Percentiles rank a stretch among this genome's conserved stretches.
phyloP scores from a whole-genome alignment of 306 rosid genomes.

The Vigna hirtella region DNA sequence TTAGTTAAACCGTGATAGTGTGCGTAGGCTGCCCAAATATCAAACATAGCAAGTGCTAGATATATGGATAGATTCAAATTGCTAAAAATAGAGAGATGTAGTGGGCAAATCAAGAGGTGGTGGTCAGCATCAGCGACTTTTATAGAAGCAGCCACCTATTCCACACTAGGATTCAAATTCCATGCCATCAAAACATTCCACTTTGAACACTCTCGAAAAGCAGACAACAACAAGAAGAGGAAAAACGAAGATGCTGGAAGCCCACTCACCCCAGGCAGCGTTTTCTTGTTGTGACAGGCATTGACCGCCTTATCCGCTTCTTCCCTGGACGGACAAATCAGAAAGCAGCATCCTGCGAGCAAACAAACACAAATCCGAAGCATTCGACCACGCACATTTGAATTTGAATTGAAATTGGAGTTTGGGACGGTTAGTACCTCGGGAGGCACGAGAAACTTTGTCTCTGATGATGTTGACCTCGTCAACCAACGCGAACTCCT shows the following conservation, averaged over 20 bases:
- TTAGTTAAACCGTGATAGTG: neutral
- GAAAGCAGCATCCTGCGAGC: constrained; percentile 83
- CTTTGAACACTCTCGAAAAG: neutral
- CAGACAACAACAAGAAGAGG: neutral
- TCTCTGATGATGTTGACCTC: constrained; percentile 99
- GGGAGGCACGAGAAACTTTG: constrained; percentile 84
- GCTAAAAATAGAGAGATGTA: constrained; percentile 31
- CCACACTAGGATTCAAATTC: neutral
- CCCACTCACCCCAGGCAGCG: constrained; percentile 74
- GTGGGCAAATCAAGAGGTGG: constrained; percentile 29
- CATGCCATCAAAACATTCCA: neutral
- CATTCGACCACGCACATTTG: constrained; percentile 34
- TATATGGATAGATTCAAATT: constrained; percentile 7
- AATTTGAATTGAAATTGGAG: neutral
- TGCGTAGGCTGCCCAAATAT: neutral
- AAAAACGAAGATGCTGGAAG: neutral
- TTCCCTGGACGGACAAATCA: constrained; percentile 88
- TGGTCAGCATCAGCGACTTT: constrained; percentile 33
- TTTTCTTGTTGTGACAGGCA: constrained; percentile 94
- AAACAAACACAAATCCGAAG: constrained; percentile 10
- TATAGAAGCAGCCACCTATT: neutral
- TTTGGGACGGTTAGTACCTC: constrained; percentile 59
- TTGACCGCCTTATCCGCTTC: constrained; percentile 97
- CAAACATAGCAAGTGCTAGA: constrained; percentile 15
- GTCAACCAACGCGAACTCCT: constrained; percentile 86